These are phyloP conservation scores for Russula brevipes DNA, from an alignment of 768 basidiomycete genomes.

Conservation along the genomic window DNA sequence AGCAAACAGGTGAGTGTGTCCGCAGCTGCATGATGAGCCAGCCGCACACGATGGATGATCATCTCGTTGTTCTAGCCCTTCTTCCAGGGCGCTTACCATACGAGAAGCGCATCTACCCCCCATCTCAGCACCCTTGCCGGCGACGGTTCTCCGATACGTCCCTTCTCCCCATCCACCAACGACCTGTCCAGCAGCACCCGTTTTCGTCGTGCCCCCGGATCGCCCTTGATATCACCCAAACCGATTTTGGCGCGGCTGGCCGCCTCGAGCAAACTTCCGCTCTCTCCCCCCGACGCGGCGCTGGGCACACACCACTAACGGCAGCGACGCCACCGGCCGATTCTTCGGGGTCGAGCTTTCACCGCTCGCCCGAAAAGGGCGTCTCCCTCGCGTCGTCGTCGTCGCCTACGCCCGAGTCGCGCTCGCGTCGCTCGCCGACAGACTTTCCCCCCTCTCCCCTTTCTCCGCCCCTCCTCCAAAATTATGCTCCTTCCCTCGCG, in stretches of 20 bases:
- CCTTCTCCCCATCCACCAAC: background rate
- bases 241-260: background rate
- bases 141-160: background rate
- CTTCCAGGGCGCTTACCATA: background rate
- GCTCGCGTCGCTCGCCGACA: background rate
- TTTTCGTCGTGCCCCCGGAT: background rate
- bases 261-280: background rate
- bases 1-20: conserved; percentile 1
- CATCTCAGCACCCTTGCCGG: background rate
- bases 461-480: conserved; percentile 3
- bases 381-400: no score
- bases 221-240: background rate
- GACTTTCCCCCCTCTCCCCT: background rate
- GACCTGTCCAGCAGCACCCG: background rate
- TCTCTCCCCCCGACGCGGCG: background rate
- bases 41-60: background rate
- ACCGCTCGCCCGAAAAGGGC: background rate
- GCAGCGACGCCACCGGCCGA: conserved; percentile 2
- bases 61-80: background rate
- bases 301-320: background rate
- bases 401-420: background rate
- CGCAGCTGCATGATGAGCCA: background rate
- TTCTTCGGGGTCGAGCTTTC: background rate
- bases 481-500: conserved; percentile 9
- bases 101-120: conserved; percentile 17